Evolutionary conservation across 208 protist genomes (phyloP), one percentile per base, ranked within the genome.

Genomic region (Acanthamoeba triangularis): DNA sequence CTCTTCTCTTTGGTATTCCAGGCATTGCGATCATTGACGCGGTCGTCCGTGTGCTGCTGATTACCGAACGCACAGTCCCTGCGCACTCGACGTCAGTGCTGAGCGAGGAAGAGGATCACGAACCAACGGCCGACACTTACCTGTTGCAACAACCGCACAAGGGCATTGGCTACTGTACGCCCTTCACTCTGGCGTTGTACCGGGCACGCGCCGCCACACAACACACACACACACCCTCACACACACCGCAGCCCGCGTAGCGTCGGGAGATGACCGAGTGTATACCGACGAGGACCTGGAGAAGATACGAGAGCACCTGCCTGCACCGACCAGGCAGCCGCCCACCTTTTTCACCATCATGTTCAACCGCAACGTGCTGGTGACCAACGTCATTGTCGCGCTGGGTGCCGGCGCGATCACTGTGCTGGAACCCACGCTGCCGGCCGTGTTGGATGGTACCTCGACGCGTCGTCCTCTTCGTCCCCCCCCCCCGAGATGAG

Each of bases 301-400:
- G 69, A 80, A 49, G 69, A 5, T 49, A 6, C 69, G 30, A 23
- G 30, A 80, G 37, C 30, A 80, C 37, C 33, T 28, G 10, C 37
- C 37, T 1, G 16, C 30, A 28, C 35, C 30, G 37, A 33, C 69
- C 25, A 80, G n/a, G 13, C 35, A 16, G 69, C 33, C 69, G 69
- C 69, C 69, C 30, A 47, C 35, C 37, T 80, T 80, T 30, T 80
- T 80, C 69, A 33, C 16, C 25, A 80, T 80, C 37, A 8, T 80
- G 18, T 28, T 80, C 35, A 80, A 80, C 69, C 69, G 69, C 37
- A 80, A 80, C 23, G 69, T 80, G 69, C 37, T 80, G 30, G 69
- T 80, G 30, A 80, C 69, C 35, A 80, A 80, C 69, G n/a, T 80
- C 33, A 47, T 80, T 13, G 69, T 80, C 14, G 69, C 69, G 8